These are phyloP conservation scores for Blastocladiella britannica DNA, from an alignment of 192 early-diverging fungal species.

Conservation along the genomic window DNA sequence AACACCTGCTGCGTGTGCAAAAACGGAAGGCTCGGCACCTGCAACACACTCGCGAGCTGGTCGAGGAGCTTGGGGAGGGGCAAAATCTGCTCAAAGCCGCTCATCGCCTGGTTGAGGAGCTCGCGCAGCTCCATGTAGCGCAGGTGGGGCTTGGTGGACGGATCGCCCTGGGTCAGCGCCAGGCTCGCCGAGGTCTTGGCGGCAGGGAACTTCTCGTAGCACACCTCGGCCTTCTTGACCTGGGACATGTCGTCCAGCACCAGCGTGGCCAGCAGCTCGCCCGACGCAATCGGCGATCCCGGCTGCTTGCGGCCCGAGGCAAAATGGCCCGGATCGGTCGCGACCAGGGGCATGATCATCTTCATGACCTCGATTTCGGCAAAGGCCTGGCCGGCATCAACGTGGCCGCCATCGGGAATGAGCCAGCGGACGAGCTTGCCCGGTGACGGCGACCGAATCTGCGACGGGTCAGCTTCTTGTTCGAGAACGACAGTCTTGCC, in stretches of 20 bases:
- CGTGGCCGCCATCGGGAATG: conserved; percentile 80
- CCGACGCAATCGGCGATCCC: conserved; percentile 58
- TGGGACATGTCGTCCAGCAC: conserved; percentile 81
- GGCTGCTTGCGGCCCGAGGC: conserved; percentile 76
- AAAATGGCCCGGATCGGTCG: conserved; percentile 60
- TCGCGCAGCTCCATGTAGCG: conserved; percentile 37
- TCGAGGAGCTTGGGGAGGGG: conserved; percentile 47
- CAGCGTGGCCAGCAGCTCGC: conserved; percentile 83
- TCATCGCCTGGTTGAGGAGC: conserved; percentile 50
- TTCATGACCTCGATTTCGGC: conserved; percentile 99
- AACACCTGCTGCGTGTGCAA: conserved; percentile 59
- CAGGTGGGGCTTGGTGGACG: conserved; percentile 55
- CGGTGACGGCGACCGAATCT: conserved; percentile 82
- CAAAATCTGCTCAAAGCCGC: conserved; percentile 70
- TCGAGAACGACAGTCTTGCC: conserved; percentile 81
- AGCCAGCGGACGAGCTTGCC: conserved; percentile 90
- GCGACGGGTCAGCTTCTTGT: conserved; percentile 92
- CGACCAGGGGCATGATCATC: conserved; percentile 98
- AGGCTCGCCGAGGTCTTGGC: not conserved
- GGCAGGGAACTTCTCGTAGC: conserved; percentile 22
- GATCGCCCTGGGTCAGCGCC: not conserved
- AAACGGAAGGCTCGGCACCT: conserved; percentile 62
- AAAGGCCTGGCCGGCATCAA: conserved; percentile 71
- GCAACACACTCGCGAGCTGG: conserved; percentile 49
- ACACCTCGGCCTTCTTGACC: conserved; percentile 75